These are phyloP conservation scores for Phialophora chinensis DNA, from an alignment of 2,329 filamentous ascomycete genomes.

Conservation along the genomic window DNA sequence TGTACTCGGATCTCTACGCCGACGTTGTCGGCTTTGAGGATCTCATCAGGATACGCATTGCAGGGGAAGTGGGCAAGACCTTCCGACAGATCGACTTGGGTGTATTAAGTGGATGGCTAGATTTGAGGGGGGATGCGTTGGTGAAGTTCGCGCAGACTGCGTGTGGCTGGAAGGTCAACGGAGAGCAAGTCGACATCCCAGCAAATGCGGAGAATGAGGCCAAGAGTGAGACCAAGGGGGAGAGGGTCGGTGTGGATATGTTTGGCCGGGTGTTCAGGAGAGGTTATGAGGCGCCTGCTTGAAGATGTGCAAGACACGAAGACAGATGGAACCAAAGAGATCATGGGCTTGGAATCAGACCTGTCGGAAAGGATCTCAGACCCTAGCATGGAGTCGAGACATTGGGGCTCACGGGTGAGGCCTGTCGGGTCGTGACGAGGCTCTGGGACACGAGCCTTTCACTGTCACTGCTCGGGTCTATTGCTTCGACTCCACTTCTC, in stretches of 20 bases:
- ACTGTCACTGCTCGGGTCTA: background rate
- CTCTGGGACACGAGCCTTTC: background rate
- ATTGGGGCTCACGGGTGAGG: background rate
- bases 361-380: background rate
- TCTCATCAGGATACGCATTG: slow-evolving; percentile 86
- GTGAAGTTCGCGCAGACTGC: slow-evolving; percentile 82
- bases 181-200: slow-evolving; percentile 72
- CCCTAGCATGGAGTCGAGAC: background rate
- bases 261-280: slow-evolving; percentile 73
- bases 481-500: background rate
- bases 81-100: slow-evolving; percentile 74
- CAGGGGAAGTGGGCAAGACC: slow-evolving; percentile 80
- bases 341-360: background rate
- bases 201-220: slow-evolving; percentile 97
- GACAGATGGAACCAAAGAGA: background rate
- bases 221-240: slow-evolving; percentile 90
- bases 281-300: slow-evolving; percentile 82
- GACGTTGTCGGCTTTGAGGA: slow-evolving; percentile 97
- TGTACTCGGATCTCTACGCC: slow-evolving; percentile 93
- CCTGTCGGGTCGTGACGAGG: background rate
- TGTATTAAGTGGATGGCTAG: slow-evolving; percentile 77
- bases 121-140: slow-evolving; percentile 68
- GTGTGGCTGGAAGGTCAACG: slow-evolving; percentile 82
- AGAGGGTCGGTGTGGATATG: slow-evolving; percentile 73
- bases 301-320: slow-evolving; percentile 26